Evolutionary conservation across 1,284 basidiomycete species (phyloP).

Genomic region (Taiwanofungus camphoratus): DNA sequence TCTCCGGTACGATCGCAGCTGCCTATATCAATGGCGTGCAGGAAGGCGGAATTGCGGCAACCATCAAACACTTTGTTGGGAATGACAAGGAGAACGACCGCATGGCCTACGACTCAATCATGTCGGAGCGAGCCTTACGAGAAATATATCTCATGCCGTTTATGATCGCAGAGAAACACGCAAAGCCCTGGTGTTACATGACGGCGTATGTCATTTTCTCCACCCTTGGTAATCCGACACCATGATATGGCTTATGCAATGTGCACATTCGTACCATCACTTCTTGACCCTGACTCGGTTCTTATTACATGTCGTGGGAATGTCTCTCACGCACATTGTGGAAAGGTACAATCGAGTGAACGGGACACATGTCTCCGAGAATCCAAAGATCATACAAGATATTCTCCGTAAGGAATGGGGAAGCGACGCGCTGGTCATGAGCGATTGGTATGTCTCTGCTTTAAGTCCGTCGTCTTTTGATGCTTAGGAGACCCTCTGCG

Average conservation of each 20-base stretch:
- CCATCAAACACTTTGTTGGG: constrained; percentile 69
- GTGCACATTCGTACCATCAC: not conserved
- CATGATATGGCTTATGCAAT: not conserved
- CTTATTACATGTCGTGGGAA: too few species aligned
- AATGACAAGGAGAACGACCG: constrained; percentile 75
- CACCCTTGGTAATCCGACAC: not conserved
- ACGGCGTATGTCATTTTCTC: constrained; percentile 45
- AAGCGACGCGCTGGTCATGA: constrained; percentile 69
- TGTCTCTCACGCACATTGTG: not conserved
- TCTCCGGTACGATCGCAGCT: constrained; percentile 64
- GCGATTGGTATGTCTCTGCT: constrained; percentile 56
- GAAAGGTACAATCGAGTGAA: constrained; percentile 63
- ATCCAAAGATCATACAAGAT: constrained; percentile 51
- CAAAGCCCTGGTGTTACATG: constrained; percentile 68
- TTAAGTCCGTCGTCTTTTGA: not conserved
- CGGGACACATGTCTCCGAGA: constrained; percentile 69
- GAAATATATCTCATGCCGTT: constrained; percentile 76
- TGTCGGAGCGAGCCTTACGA: constrained; percentile 65
- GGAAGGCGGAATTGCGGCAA: constrained; percentile 60
- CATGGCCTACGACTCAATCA: constrained; percentile 54
- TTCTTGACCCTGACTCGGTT: too few species aligned
- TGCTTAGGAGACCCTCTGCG: not conserved
- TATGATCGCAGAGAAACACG: constrained; percentile 73
- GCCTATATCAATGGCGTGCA: constrained; percentile 75
- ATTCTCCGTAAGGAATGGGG: constrained; percentile 76